Evolutionary conservation across 2,329 filamentous ascomycete species (phyloP), one percentile per base, ranked within the genome.

Genomic region (Calonectria henricotiae): DNA sequence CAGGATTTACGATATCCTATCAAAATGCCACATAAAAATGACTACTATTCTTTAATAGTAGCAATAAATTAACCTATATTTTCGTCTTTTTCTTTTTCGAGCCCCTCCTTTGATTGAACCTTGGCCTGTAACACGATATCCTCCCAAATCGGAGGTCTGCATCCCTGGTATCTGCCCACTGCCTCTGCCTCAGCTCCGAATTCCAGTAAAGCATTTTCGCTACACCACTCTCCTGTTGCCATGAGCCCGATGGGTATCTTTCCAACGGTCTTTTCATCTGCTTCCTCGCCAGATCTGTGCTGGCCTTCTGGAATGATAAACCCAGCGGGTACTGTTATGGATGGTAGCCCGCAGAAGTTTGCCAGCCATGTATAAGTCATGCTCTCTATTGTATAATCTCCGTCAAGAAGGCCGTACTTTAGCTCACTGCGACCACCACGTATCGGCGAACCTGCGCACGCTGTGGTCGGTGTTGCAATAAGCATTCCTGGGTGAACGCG

Each of bases 381-480:
- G 54, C 81, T 83, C 67, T 81, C 74, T 25, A 87, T 77, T 0
- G 86, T 88, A 15, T 78, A 78, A 68, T 86, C 84, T 11, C 85
- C 86, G 62, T 88, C 85, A 25, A 62, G 46, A n/a, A 68, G 49
- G 13, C 63, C 63, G 25, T 58, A 43, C 20, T 65, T 27, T 20
- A 65, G 23, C 12, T 65, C 63, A 23, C 47, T 43, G 30, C 63
- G 11, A 1, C 76, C 73, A 0, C 80, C 72, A 0, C 79, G 79
- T 51, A 88, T 85, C 4, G 82, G 84, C 78, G 84, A 84, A 7
- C 86, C 86, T 0, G 85, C 82, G 55, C 84, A 86, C 20, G 79
- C 79, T 1, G 90, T 91, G 0, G 92, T 93, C 0, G 93, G 93
- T 0, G 91, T 92, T 5, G 94, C 82, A 61, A 95, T 91, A n/a